Evolutionary conservation across 78 protist genomes (phyloP).

Genomic region (Speleostelium caveatum): DNA sequence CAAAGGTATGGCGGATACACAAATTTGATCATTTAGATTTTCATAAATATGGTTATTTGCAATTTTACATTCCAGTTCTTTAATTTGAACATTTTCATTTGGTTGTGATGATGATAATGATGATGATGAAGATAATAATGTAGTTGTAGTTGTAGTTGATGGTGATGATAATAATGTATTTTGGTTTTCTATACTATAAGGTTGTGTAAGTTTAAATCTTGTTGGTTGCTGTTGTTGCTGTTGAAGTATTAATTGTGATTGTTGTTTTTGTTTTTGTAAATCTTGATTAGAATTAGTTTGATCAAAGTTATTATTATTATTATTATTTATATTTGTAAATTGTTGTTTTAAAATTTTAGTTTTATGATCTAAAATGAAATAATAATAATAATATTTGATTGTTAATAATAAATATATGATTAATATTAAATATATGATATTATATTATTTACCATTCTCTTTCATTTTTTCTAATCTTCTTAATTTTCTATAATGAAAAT

Average conservation of each 20-base stretch:
- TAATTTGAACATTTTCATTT: constrained; percentile 5
- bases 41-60: constrained; percentile 71
- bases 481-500: constrained; percentile 67
- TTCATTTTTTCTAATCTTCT: constrained; percentile 74
- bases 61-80: constrained; percentile 47
- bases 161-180: neutral
- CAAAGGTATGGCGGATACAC: neutral
- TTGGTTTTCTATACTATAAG: too few relatives aligned
- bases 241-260: too few relatives aligned
- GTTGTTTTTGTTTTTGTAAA: too few relatives aligned
- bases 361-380: constrained; percentile 27
- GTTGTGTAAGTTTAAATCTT: neutral
- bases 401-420: neutral
- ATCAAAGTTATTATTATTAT: too few relatives aligned
- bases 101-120: too few relatives aligned
- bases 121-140: neutral
- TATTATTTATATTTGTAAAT: neutral
- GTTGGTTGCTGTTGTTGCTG: neutral
- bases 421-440: neutral
- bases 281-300: too few relatives aligned
- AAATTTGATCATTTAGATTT: neutral
- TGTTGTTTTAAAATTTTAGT: constrained; percentile 61
- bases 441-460: constrained; percentile 45
- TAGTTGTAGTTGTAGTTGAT: constrained; percentile 29
- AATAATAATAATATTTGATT: neutral